Base-by-base conservation (phyloP, 148 eudicot genomes). In the Beta vulgaris region DNA sequence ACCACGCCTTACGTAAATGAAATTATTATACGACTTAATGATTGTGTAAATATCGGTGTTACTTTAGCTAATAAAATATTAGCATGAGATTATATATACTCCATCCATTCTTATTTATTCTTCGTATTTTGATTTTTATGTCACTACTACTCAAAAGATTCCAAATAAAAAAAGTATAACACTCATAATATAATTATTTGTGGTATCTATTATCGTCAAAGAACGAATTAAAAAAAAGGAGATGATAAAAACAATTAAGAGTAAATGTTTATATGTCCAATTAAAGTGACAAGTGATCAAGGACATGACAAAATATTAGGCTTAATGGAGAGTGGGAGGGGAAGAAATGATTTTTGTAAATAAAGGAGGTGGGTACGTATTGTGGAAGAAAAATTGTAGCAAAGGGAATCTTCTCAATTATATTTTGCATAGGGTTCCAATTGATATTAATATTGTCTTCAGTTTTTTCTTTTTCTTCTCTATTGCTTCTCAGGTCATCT, bases 251-350 rank as follows among this genome's bases (percentile, higher is more conserved):
- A 74, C 37, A 61, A 61, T 61, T 29, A 15, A 37, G 13, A 51
- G 53, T 23, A 31, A 51, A 54, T 5, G 51, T 7, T 35, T 21
- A 11, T 9, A 67, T 76, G 77, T 4, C 75, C 72, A 79, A 31
- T 40, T 62, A 73, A 58, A 69, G 46, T 80, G 60, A 62, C 34
- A 60, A 62, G 62, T 39, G 75, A 53, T 40, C 67, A 69, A 70
- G 42, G 53, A 77, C 51, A 78, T 74, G 84, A 75, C 84, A 77
- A 80, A 83, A 77, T 77, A 57, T 57, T 35, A 80, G 72, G 81
- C 80, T 78, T 67, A 60, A 67, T 79, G 71, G 64, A 75, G 53
- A 72, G 83, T 34, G 51, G 25, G 25, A 66, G 28, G 16, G 14
- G 29, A 19, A 61, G 36, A 60, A 31, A 1, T 7, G 31, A 43